A percentile compares a stretch with the other conserved stretches of the same genome.
Evolutionary conservation across 305 asterid species (phyloP).

Genomic region (Solanum aculeatissimum): DNA sequence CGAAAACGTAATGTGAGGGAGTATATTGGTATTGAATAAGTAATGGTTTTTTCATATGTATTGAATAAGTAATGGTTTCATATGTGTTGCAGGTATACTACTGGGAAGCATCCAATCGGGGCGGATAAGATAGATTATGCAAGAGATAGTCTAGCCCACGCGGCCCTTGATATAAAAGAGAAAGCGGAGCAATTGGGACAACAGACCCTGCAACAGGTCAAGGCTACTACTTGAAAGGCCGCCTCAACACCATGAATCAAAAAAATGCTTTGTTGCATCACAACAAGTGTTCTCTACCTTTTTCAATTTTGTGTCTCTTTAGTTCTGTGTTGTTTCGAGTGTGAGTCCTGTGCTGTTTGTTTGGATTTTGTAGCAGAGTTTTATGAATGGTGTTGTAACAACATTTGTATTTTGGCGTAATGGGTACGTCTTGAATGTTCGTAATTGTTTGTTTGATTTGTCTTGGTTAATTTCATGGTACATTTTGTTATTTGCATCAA

Average conservation of each 20-base stretch:
- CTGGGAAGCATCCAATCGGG: slow-evolving; percentile 78
- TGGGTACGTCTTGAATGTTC: neutral
- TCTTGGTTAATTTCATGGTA: neutral
- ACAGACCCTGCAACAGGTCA: slow-evolving; percentile 21
- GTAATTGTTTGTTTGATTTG: neutral
- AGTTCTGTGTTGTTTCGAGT: neutral
- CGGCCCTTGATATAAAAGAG: slow-evolving; percentile 56
- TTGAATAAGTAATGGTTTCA: too few relatives aligned
- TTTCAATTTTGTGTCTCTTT: neutral
- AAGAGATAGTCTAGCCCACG: slow-evolving; percentile 41
- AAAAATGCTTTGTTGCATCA: neutral
- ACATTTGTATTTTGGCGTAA: neutral
- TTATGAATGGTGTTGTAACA: neutral
- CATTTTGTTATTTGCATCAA: too few relatives aligned
- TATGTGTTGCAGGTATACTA: slow-evolving; percentile 37
- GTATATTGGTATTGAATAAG: too few relatives aligned
- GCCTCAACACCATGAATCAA: neutral
- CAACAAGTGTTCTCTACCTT: neutral
- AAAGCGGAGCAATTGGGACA: slow-evolving; percentile 35
- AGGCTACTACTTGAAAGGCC: neutral
- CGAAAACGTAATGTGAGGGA: too few relatives aligned
- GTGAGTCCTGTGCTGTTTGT: neutral
- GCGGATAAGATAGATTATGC: slow-evolving; percentile 67
- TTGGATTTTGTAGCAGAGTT: neutral
- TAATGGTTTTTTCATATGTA: too few relatives aligned